phyloP scores from a whole-genome alignment of 371 early-diverging fungal species.

The Apophysomyces elegans region DNA sequence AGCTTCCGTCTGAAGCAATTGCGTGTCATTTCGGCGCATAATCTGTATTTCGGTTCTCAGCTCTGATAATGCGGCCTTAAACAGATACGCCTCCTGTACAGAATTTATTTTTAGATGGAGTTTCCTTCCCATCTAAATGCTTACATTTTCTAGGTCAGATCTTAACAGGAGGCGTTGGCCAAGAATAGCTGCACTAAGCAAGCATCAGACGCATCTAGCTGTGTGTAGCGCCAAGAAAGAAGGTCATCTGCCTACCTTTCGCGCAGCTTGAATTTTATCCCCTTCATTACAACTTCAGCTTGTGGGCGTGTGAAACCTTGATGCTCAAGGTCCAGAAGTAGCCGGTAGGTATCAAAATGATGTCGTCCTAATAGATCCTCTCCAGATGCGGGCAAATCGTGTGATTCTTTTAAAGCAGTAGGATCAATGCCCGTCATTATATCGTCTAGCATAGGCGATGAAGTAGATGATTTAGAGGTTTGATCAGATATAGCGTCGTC shows the following conservation, averaged over 20 bases:
- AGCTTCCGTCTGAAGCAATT: constrained; percentile 73
- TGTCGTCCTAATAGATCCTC: constrained; percentile 33
- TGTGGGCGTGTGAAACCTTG: constrained; percentile 72
- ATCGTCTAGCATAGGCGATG: constrained; percentile 8
- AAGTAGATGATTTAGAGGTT: background rate
- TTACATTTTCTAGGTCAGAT: constrained; percentile 61
- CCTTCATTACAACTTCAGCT: constrained; percentile 75
- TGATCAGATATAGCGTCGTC: background rate
- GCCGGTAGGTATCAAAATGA: constrained; percentile 73
- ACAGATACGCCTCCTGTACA: constrained; percentile 67
- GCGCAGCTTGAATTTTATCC: constrained; percentile 67
- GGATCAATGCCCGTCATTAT: constrained; percentile 4
- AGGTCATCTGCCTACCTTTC: constrained; percentile 39
- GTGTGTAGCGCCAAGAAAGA: constrained; percentile 16
- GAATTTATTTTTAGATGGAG: background rate
- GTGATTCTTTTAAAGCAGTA: background rate
- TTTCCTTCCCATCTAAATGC: background rate
- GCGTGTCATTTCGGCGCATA: constrained; percentile 85
- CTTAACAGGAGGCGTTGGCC: constrained; percentile 26
- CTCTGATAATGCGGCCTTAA: constrained; percentile 80
- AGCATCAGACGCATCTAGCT: background rate
- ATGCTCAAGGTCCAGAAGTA: constrained; percentile 64
- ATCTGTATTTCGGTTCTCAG: constrained; percentile 88
- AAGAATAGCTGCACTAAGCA: constrained; percentile 24
- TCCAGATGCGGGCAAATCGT: background rate